Conservation (phyloP, 441 rosid genomes). For the Adansonia grandidieri region DNA sequence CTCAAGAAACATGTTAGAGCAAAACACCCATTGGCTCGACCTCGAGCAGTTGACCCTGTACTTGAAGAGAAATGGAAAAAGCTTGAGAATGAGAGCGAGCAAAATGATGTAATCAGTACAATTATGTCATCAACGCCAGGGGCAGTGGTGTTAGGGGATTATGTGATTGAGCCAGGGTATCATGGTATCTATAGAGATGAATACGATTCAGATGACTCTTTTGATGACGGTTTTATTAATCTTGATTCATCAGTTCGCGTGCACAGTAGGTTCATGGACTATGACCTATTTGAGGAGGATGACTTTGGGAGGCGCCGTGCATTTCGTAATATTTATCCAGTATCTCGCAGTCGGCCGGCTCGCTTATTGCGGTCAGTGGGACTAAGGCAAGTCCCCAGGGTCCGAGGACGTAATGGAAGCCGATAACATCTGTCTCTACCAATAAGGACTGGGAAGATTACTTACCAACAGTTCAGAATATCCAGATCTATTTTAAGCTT, state of each 20-base stretch:
- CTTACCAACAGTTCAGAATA: conserved; percentile 12
- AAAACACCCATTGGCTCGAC: conserved; percentile 64
- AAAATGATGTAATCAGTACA: conserved; percentile 64
- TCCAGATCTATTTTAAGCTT: conserved; percentile 3
- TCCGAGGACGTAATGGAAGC: conserved; percentile 47
- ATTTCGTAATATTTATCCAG: conserved; percentile 43
- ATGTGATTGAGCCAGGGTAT: conserved; percentile 63
- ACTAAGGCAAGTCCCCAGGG: conserved; percentile 44
- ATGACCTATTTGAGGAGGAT: conserved; percentile 46
- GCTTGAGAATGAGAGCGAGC: conserved; percentile 56
- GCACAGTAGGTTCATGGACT: conserved; percentile 27
- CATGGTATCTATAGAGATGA: conserved; percentile 19
- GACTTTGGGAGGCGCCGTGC: conserved; percentile 40
- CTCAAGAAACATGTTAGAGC: conserved; percentile 63
- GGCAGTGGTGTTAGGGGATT: conserved; percentile 65
- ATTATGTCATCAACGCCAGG: conserved; percentile 70
- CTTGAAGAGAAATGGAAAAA: conserved; percentile 66
- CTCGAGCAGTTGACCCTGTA: conserved; percentile 65
- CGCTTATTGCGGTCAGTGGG: conserved; percentile 31
- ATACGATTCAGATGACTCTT: conserved; percentile 61
- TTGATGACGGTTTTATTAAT: conserved; percentile 45
- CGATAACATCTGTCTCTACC: conserved; percentile 29
- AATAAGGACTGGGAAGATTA: not conserved
- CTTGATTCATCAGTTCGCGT: conserved; percentile 47
- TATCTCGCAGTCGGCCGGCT: conserved; percentile 40